Evolutionary conservation across 2,329 filamentous ascomycete species (phyloP).

Genomic region (Lomentospora prolificans): DNA sequence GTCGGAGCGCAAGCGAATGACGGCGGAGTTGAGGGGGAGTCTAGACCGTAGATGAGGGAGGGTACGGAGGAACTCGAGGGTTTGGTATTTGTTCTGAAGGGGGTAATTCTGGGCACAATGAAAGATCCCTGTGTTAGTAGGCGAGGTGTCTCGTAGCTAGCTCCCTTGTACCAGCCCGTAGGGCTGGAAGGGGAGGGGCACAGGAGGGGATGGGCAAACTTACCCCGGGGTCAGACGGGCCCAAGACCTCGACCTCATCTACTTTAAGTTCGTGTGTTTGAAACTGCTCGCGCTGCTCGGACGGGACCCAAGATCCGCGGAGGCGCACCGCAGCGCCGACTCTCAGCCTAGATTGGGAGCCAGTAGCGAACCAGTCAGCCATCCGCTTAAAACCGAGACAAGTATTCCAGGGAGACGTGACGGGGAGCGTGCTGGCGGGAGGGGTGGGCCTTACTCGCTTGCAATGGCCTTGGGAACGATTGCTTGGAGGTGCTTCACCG

Average conservation of each 20-base stretch:
- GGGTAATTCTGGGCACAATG: constrained; percentile 60
- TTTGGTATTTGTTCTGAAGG: constrained; percentile 94
- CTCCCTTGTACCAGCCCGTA: not conserved
- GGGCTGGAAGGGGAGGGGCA: not conserved
- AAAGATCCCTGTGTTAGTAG: not conserved
- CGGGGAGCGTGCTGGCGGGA: no score
- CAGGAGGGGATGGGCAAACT: constrained; percentile 20
- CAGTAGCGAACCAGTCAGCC: constrained; percentile 7
- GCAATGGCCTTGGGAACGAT: constrained; percentile 64
- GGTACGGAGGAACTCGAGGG: constrained; percentile 75
- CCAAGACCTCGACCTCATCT: constrained; percentile 57
- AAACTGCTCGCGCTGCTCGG: constrained; percentile 56
- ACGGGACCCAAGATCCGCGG: constrained; percentile 66
- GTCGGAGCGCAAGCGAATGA: constrained; percentile 76
- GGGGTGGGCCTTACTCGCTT: constrained; percentile 50
- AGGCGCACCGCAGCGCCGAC: constrained; percentile 74
- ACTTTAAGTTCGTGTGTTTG: constrained; percentile 66
- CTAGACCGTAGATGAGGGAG: constrained; percentile 80
- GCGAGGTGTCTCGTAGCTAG: constrained; percentile 9
- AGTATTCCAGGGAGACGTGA: no score
- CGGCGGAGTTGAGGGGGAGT: constrained; percentile 67
- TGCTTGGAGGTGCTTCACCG: constrained; percentile 67
- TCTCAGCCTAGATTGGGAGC: constrained; percentile 51
- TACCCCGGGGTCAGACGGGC: constrained; percentile 71
- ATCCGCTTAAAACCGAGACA: constrained; percentile 9